Evolutionary conservation across 345 rosid genomes (phyloP).

Genomic region (Eucalyptus cloeziana): DNA sequence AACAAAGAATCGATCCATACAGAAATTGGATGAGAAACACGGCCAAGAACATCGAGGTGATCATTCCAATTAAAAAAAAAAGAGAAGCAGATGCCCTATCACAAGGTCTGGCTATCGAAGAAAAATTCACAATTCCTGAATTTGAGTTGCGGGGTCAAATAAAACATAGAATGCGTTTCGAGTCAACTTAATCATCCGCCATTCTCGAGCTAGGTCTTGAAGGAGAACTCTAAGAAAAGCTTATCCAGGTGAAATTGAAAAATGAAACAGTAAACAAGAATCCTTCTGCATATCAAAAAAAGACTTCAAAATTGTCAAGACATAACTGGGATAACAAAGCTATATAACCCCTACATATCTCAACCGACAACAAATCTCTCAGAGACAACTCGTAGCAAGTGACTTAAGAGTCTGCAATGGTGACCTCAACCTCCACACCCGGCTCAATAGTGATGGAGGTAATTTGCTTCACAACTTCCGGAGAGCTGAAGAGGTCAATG

Average conservation of each 20-base stretch:
- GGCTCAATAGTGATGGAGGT: conserved; percentile 9
- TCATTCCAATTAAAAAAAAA: rapidly evolving
- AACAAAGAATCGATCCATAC: background rate
- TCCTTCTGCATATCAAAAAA: background rate
- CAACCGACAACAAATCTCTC: background rate
- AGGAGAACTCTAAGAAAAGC: background rate
- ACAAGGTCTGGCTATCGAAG: background rate
- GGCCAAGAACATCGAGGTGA: background rate
- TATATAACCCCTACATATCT: background rate
- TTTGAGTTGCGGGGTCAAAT: background rate
- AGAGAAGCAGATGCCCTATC: background rate
- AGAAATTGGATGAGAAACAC: background rate
- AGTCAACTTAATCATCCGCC: background rate
- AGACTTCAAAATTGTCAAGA: background rate
- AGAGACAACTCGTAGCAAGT: background rate
- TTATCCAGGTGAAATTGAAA: background rate
- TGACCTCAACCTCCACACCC: conserved; percentile 5
- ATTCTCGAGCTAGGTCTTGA: background rate
- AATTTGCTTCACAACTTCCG: conserved; percentile 6
- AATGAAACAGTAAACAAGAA: background rate
- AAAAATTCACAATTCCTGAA: background rate
- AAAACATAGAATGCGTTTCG: background rate
- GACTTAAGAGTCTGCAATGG: conserved; percentile 1
- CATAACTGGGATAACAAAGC: background rate
- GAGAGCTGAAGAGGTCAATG: conserved; percentile 6